These are phyloP conservation scores for Neurospora intermedia DNA, from an alignment of 495 filamentous ascomycete species.

Conservation along the genomic window DNA sequence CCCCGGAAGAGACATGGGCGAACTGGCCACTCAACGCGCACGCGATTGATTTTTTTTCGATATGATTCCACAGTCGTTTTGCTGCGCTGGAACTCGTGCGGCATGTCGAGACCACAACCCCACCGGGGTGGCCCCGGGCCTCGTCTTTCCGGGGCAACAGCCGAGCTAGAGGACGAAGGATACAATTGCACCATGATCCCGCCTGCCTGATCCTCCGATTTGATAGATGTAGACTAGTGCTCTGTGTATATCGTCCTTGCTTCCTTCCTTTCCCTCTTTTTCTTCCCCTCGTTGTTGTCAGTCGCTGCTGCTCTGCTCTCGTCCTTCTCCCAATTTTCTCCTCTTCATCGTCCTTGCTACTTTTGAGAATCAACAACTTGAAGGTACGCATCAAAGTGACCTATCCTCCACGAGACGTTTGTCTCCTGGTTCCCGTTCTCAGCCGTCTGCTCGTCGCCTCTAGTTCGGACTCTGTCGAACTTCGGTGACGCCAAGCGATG, in stretches of 20 bases:
- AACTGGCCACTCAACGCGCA: background rate
- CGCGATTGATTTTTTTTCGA: background rate
- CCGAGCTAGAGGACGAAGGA: background rate
- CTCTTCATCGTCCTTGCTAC: constrained; percentile 3
- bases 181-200: background rate
- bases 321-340: constrained; percentile 12
- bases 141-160: background rate
- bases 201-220: background rate
- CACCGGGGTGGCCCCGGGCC: background rate
- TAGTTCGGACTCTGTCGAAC: background rate
- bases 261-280: background rate
- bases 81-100: background rate
- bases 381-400: background rate
- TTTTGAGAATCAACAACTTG: constrained; percentile 2
- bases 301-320: constrained; percentile 5
- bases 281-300: background rate
- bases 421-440: constrained; percentile 12
- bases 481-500: background rate
- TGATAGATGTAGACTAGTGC: background rate
- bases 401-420: constrained; percentile 3
- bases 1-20: background rate
- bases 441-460: background rate
- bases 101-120: background rate
- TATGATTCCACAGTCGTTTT: background rate
- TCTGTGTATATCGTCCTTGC: background rate